Percentiles rank a stretch among this genome's conserved stretches.
Evolutionary conservation across 2,329 filamentous ascomycete species (phyloP).

Genomic region (Nannizziopsis barbatae): DNA sequence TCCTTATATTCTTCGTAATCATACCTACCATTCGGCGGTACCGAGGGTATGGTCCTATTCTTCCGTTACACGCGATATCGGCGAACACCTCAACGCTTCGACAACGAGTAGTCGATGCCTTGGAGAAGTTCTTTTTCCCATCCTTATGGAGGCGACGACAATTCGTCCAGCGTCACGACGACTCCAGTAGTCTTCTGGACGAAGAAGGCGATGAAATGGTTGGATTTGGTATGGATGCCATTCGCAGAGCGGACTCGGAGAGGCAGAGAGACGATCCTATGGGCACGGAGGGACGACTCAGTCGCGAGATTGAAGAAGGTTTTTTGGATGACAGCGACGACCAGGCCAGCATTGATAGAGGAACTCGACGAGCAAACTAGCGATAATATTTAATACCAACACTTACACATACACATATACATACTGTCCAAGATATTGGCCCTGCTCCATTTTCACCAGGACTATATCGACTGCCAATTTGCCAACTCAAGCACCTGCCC

Average conservation of each 20-base stretch:
- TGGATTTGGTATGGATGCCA: slow-evolving; percentile 44
- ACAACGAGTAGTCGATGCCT: slow-evolving; percentile 31
- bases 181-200: slow-evolving; percentile 51
- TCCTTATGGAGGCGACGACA: slow-evolving; percentile 39
- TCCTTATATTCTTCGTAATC: slow-evolving; percentile 53
- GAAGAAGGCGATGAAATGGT: slow-evolving; percentile 49
- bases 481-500: neutral
- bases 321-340: slow-evolving; percentile 65
- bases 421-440: neutral
- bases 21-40: slow-evolving; percentile 60
- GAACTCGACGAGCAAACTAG: neutral
- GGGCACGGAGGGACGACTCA: slow-evolving; percentile 48
- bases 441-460: neutral
- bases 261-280: slow-evolving; percentile 34
- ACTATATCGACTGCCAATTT: neutral
- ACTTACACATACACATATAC: neutral
- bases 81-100: slow-evolving; percentile 46
- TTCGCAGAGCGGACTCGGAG: slow-evolving; percentile 35
- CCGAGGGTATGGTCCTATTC: slow-evolving; percentile 61
- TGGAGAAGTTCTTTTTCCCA: slow-evolving; percentile 37
- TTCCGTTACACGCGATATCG: slow-evolving; percentile 50
- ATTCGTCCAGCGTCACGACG: slow-evolving; percentile 33
- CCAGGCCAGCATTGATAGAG: slow-evolving; percentile 27
- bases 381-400: no score
- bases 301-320: slow-evolving; percentile 66